phyloP scores from a whole-genome alignment of 2,329 filamentous ascomycete genomes.

The Colletotrichum eleusines region DNA sequence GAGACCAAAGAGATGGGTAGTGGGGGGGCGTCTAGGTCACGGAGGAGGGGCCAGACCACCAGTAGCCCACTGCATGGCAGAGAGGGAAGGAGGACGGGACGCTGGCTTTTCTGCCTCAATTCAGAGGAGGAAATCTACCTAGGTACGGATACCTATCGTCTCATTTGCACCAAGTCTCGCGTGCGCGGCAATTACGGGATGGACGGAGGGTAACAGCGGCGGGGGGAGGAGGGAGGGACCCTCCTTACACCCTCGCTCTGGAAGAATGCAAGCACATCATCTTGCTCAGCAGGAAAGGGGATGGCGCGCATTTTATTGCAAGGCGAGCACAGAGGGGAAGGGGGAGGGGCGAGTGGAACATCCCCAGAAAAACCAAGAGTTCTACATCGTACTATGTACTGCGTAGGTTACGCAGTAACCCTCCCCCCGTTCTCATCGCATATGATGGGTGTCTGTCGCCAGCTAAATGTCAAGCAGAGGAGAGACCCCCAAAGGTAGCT shows the following conservation, averaged over 20 bases:
- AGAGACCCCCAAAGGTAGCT: constrained; percentile 25
- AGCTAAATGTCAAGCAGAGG: constrained; percentile 28
- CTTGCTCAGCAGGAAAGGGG: constrained; percentile 7
- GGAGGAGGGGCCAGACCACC: neutral
- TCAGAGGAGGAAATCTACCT: neutral
- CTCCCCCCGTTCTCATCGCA: constrained; percentile 1
- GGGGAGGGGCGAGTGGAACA: neutral
- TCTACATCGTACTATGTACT: too few species aligned
- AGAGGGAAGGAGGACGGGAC: too few species aligned
- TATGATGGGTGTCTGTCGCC: constrained; percentile 18
- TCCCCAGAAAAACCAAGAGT: constrained; percentile 13
- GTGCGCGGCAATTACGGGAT: constrained; percentile 39
- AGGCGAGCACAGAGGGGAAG: neutral
- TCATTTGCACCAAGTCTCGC: constrained; percentile 23
- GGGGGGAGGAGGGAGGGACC: constrained; percentile 4
- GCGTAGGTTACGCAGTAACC: too few species aligned
- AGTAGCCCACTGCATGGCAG: too few species aligned
- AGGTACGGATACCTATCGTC: too few species aligned
- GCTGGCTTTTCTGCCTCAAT: neutral
- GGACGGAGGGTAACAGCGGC: constrained; percentile 19
- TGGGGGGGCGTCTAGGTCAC: neutral
- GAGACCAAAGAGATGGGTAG: constrained; percentile 15
- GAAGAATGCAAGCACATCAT: constrained; percentile 23
- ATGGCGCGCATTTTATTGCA: constrained; percentile 26
- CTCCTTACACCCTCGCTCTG: constrained; percentile 8